Conservation (phyloP, 2,329 filamentous ascomycete species). For the Alternaria conjuncta region DNA sequence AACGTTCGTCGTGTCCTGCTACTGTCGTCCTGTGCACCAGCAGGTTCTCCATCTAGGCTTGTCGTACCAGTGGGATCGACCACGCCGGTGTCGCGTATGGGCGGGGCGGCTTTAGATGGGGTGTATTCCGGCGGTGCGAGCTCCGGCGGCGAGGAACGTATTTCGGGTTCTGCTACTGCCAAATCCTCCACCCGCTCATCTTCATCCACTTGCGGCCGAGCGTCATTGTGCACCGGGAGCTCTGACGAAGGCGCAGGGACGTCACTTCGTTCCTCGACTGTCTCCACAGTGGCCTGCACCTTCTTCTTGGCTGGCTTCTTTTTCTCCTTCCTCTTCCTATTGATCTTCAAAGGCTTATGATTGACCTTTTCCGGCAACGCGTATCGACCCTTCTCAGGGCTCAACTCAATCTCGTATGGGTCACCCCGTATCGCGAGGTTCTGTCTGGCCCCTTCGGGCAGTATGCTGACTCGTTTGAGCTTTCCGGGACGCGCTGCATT, state of each 20-base stretch:
- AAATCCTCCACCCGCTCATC: background rate
- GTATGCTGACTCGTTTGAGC: constrained; percentile 26
- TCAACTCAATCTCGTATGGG: constrained; percentile 26
- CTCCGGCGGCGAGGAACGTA: background rate
- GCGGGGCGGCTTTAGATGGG: background rate
- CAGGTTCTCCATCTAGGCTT: background rate
- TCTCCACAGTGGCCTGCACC: background rate
- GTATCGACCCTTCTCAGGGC: constrained; percentile 25
- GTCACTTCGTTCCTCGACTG: background rate
- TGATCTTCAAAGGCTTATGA: constrained; percentile 13
- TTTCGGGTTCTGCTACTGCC: background rate
- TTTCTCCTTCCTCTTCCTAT: constrained; percentile 7
- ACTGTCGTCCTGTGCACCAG: background rate
- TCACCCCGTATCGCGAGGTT: constrained; percentile 19
- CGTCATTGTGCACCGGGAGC: background rate
- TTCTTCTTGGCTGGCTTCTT: constrained; percentile 1
- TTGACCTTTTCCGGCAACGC: constrained; percentile 14
- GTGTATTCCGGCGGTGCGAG: background rate
- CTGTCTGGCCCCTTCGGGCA: constrained; percentile 2
- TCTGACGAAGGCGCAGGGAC: background rate
- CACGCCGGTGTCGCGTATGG: background rate
- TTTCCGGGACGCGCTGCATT: constrained; percentile 39
- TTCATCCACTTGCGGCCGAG: background rate
- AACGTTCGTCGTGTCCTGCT: background rate
- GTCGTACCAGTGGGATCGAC: background rate